Base-by-base conservation (phyloP, 257 asterid species). In the Ehretia macrophylla region DNA sequence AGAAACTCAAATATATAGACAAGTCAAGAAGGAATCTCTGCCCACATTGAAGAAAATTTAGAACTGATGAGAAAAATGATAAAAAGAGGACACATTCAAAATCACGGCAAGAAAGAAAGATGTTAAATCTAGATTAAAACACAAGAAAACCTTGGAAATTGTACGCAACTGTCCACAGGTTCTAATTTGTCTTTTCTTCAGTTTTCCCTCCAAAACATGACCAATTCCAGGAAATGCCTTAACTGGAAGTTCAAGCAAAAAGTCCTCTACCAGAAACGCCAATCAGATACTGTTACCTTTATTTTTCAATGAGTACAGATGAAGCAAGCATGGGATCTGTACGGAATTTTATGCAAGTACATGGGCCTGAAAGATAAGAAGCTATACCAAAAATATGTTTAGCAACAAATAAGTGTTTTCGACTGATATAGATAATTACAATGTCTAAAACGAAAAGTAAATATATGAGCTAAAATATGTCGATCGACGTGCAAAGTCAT, bases 141-240 rank as follows among this genome's bases (percentile, higher is more conserved):
- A 53, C 49, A 50, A 63, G n/a, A n/a, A 50, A 56, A 92, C 99
- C 95, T 89, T 88, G 68, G 87, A 55, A 54, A 83, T 55, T 72
- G 66, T 49, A 60, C 86, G 95, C 74, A 92, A 77, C 54, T 83
- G 85, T 22, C 91, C 94, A 71, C 99, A 92, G 47, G 88, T 88
- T 67, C 64, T 76, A 60, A 92, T 72, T 67, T 80, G 81, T 51
- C 68, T 83, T 42, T 57, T 73, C 77, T 79, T 83, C 87, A 88
- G 70, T 72, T 83, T 92, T 61, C 76, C 90, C 73, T 83, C 95
- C 81, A 88, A 72, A 69, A 80, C 91, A 76, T 71, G 75, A 37
- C 99, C 99, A 60, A 92, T 86, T 58, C 99, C 97, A 59, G 99
- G 97, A 77, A 92, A 96, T 66, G 81, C 88, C 81, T 89, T 86